Evolutionary conservation across 2,329 filamentous ascomycete species (phyloP).

Genomic region (Samsoniella hepiali): DNA sequence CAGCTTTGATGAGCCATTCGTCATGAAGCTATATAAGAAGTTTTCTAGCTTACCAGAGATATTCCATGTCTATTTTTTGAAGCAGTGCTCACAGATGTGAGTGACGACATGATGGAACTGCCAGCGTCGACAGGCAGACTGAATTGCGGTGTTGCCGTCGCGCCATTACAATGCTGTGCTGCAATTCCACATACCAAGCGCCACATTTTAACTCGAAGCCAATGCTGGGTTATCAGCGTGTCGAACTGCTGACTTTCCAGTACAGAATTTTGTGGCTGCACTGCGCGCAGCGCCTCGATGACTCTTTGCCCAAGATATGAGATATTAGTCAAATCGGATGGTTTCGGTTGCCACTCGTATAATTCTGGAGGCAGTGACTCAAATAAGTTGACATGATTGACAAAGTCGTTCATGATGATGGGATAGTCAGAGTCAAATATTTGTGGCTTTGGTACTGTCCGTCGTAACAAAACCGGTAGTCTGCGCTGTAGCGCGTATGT

Average conservation of each 20-base stretch:
- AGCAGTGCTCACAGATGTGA: constrained; percentile 26
- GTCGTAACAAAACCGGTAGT: constrained; percentile 30
- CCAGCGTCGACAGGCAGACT: constrained; percentile 31
- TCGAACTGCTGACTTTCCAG: constrained; percentile 34
- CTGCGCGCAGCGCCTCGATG: constrained; percentile 27
- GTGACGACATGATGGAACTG: constrained; percentile 27
- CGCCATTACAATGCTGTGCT: neutral
- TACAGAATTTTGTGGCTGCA: constrained; percentile 28
- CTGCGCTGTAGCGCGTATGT: constrained; percentile 33
- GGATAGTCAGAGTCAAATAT: constrained; percentile 32
- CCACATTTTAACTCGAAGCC: constrained; percentile 33
- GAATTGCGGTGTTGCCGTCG: neutral
- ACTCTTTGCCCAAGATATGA: constrained; percentile 26
- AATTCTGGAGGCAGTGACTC: constrained; percentile 29
- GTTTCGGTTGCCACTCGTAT: constrained; percentile 30
- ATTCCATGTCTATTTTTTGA: constrained; percentile 34
- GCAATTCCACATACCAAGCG: constrained; percentile 27
- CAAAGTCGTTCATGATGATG: constrained; percentile 33
- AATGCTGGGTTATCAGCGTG: constrained; percentile 33
- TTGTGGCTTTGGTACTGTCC: constrained; percentile 30
- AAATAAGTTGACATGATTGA: constrained; percentile 33
- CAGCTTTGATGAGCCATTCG: neutral
- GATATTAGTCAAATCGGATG: constrained; percentile 22
- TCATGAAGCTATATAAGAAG: no score
- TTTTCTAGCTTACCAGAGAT: constrained; percentile 26